Conservation (phyloP, 306 rosid genomes). For the Rosa rugosa region DNA sequence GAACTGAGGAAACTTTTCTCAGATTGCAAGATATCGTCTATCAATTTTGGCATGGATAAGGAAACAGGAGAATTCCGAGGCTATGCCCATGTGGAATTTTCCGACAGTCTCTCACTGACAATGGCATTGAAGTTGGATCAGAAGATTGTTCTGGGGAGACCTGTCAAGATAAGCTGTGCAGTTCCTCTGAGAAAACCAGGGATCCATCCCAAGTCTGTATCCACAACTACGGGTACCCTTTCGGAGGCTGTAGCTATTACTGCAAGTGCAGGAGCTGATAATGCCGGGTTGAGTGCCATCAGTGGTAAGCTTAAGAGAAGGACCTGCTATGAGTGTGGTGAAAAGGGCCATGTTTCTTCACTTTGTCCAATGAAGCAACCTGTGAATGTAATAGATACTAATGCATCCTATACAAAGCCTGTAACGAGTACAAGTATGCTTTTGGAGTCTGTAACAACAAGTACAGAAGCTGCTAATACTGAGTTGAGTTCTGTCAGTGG, state of each 20-base stretch:
- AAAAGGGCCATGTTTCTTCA: slow-evolving; percentile 72
- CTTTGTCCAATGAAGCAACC: slow-evolving; percentile 69
- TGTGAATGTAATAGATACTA: slow-evolving; percentile 19
- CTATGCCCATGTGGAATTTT: slow-evolving; percentile 78
- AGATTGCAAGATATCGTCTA: slow-evolving; percentile 53
- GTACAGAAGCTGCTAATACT: slow-evolving; percentile 26
- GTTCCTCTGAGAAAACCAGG: slow-evolving; percentile 63
- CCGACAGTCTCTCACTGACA: slow-evolving; percentile 56
- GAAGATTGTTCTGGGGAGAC: slow-evolving; percentile 57
- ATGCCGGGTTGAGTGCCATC: slow-evolving; percentile 23
- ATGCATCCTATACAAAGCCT: slow-evolving; percentile 11
- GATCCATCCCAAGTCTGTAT: slow-evolving; percentile 21
- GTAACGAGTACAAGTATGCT: neutral
- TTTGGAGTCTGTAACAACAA: neutral
- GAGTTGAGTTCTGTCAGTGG: slow-evolving; percentile 40
- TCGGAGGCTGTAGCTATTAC: neutral
- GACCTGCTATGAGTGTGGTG: slow-evolving; percentile 79
- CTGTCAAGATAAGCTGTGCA: slow-evolving; percentile 77
- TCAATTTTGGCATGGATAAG: slow-evolving; percentile 77
- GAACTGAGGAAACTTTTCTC: slow-evolving; percentile 63
- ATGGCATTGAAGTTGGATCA: slow-evolving; percentile 75
- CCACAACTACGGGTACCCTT: slow-evolving; percentile 11
- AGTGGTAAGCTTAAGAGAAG: slow-evolving; percentile 74
- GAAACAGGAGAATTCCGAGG: slow-evolving; percentile 84
- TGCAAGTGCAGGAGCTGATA: slow-evolving; percentile 13